Percentiles rank a stretch among this genome's conserved stretches.
phyloP scores from a whole-genome alignment of 2,329 filamentous ascomycete species.

The Coleophoma crateriformis region DNA sequence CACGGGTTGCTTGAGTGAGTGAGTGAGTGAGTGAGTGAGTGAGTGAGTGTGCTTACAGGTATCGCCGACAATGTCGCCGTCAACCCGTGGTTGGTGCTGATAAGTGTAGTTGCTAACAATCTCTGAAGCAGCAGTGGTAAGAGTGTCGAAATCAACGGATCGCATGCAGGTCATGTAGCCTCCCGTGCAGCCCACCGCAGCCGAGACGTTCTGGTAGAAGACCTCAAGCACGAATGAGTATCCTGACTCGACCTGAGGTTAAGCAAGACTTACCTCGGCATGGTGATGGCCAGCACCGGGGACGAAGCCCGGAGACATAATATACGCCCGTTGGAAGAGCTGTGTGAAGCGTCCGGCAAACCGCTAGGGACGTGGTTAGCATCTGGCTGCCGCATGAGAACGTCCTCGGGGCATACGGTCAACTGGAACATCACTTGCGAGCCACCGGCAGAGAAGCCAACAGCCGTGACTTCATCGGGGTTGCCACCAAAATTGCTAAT shows the following conservation, averaged over 20 bases:
- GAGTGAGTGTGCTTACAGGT: constrained; percentile 16
- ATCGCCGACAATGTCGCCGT: constrained; percentile 29
- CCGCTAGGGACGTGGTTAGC: constrained; percentile 10
- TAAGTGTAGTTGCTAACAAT: constrained; percentile 23
- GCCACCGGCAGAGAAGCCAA: constrained; percentile 45
- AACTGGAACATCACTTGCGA: constrained; percentile 29
- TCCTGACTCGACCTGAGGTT: too few species aligned
- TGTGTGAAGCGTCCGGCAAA: constrained; percentile 27
- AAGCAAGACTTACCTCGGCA: constrained; percentile 10
- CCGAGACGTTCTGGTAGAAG: constrained; percentile 28
- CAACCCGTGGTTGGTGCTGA: constrained; percentile 30
- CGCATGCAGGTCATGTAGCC: constrained; percentile 26
- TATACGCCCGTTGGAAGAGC: constrained; percentile 24
- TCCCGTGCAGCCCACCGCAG: constrained; percentile 24
- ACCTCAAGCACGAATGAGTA: not conserved
- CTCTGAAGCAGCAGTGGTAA: constrained; percentile 22
- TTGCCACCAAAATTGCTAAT: constrained; percentile 40
- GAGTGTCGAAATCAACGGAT: constrained; percentile 21
- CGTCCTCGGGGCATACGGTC: constrained; percentile 11
- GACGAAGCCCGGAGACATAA: constrained; percentile 27
- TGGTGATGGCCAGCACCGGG: constrained; percentile 31
- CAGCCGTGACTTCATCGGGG: constrained; percentile 35
- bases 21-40: too few species aligned
- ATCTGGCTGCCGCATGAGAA: not conserved
- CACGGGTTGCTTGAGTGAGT: not conserved